These are phyloP conservation scores for Vanilla planifolia DNA, from an alignment of 106 monocot genomes.

Conservation along the genomic window DNA sequence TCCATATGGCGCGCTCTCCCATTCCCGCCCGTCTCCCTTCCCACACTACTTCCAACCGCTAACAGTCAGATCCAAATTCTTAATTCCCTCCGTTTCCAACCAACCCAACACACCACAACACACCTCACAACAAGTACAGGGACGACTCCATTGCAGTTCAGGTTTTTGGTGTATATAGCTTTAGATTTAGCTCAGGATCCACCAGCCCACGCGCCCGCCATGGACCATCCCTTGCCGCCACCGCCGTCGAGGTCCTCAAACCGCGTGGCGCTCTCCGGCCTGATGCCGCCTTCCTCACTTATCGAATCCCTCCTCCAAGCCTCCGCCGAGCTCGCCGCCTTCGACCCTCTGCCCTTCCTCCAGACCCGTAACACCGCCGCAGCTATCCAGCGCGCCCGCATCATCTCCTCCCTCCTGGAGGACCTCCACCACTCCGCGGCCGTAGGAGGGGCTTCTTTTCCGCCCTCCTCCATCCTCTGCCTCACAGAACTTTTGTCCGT, in stretches of 20 bases:
- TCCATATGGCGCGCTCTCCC: constrained; percentile 14
- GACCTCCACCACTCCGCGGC: constrained; percentile 19
- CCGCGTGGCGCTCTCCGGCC: constrained; percentile 13
- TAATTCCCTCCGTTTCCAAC: neutral
- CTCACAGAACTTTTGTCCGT: constrained; percentile 40
- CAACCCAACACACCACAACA: too few relatives aligned
- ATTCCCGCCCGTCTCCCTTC: neutral
- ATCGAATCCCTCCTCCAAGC: constrained; percentile 30
- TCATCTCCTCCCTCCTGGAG: constrained; percentile 31
- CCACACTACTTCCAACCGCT: neutral
- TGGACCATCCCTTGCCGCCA: neutral
- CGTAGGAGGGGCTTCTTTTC: constrained; percentile 1
- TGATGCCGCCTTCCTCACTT: constrained; percentile 31
- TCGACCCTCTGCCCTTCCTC: constrained; percentile 13
- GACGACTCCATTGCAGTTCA: neutral
- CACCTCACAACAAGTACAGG: neutral
- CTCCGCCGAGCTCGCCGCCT: constrained; percentile 16
- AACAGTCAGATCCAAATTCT: neutral
- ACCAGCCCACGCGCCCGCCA: neutral
- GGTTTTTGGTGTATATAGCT: too few relatives aligned
- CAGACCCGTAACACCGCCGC: constrained; percentile 31
- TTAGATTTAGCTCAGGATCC: too few relatives aligned
- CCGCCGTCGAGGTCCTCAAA: neutral
- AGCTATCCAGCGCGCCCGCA: constrained; percentile 11
- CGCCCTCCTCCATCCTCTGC: constrained; percentile 31